Conservation (phyloP, 768 basidiomycete genomes). For the Boletus reticuloceps region DNA sequence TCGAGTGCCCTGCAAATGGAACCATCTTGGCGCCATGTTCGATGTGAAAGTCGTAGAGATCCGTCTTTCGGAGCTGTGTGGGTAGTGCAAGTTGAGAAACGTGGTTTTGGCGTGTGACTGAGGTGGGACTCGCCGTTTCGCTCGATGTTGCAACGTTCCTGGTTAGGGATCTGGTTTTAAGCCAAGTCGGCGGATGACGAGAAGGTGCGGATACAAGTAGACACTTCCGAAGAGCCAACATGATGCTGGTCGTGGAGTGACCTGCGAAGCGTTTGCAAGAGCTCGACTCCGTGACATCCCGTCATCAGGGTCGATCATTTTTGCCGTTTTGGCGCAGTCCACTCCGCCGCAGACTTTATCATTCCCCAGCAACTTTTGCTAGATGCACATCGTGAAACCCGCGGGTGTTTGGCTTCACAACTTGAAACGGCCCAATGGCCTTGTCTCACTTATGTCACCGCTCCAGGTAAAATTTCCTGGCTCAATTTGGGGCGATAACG, state of each 20-base stretch:
- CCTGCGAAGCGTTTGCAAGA: too few species aligned
- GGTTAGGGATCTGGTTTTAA: neutral
- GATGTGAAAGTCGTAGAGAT: slow-evolving; percentile 87
- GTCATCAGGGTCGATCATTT: slow-evolving; percentile 3
- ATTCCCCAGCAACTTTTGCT: neutral
- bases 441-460: neutral
- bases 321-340: neutral
- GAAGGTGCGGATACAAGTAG: neutral
- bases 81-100: neutral
- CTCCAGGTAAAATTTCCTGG: neutral
- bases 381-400: neutral
- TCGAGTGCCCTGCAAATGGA: slow-evolving; percentile 91
- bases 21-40: slow-evolving; percentile 90
- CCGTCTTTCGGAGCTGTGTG: slow-evolving; percentile 56
- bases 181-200: neutral
- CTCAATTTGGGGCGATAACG: neutral
- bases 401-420: neutral
- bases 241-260: slow-evolving; percentile 10
- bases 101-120: neutral
- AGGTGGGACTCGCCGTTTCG: slow-evolving; percentile 15
- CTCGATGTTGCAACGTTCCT: slow-evolving; percentile 20
- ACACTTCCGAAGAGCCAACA: neutral
- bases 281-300: slow-evolving; percentile 2
- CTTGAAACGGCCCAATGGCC: neutral
- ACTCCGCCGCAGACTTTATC: too few species aligned